Conservation (phyloP, 176 grass and related monocot genomes). For the Calamus simplicifolius region DNA sequence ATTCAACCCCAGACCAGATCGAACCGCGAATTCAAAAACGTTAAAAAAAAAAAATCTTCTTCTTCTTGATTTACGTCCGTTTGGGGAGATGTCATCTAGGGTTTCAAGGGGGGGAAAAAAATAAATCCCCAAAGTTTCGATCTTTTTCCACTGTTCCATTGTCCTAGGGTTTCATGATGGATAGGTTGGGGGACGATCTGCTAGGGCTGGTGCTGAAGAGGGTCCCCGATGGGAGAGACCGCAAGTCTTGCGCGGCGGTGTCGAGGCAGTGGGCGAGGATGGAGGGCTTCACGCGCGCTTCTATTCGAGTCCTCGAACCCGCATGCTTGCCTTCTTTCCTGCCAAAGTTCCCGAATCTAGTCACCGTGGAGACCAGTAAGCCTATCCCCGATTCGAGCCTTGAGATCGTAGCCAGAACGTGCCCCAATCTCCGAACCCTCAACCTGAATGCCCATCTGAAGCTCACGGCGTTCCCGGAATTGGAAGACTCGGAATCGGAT, state of each 20-base stretch:
- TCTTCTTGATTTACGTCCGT: too few species aligned
- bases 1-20: too few species aligned
- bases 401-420: not conserved
- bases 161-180: not conserved
- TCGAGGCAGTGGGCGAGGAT: not conserved
- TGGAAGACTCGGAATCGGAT: not conserved
- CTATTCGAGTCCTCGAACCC: slow-evolving; percentile 6
- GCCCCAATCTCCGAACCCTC: slow-evolving; percentile 3
- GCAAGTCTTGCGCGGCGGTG: slow-evolving; percentile 1
- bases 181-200: slow-evolving; percentile 2
- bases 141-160: too few species aligned
- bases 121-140: too few species aligned
- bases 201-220: not conserved
- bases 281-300: slow-evolving; percentile 4
- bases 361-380: not conserved
- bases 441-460: not conserved
- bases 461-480: not conserved
- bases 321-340: not conserved
- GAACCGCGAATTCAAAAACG: too few species aligned
- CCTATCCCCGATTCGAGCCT: not conserved
- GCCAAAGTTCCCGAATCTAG: slow-evolving; percentile 9
- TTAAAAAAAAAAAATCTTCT: too few species aligned
- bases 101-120: too few species aligned
- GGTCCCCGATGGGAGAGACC: not conserved
- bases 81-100: too few species aligned